Base-by-base conservation (phyloP, 345 rosid genomes). In the Balakata baccata region DNA sequence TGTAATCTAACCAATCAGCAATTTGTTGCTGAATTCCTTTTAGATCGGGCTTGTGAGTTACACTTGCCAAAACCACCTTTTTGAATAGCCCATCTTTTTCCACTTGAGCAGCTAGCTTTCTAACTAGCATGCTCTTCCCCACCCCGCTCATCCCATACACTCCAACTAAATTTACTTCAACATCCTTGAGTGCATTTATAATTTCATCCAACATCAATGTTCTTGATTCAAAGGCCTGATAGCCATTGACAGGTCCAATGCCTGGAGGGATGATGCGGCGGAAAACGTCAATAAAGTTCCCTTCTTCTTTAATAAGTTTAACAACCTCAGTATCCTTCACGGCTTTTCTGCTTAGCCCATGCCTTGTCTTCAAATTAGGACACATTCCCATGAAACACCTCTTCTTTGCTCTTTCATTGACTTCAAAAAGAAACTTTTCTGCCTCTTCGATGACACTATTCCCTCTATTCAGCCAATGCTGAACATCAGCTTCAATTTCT, bases 151-250 rank as follows among this genome's bases (percentile, higher is more conserved):
- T 54, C 17, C 71, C 77, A 11, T 34, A 74, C 18, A 74, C 64
- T 3, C 71, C 77, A 16, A 74, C 5, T 18, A 37, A 3, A 25
- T 18, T 63, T 9, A 74, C 54, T 8, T 66, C 57, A 20, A 12
- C 18, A 11, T 66, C 20, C 3, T 39, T 45, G 13, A 74, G 56
- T 3, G 52, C 64, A 8, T 41, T 23, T 23, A 65, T 6, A 9
- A 74, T 58, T 45, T 64, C 61, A 14, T 25, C 12, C 39, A 64
- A 37, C 39, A 54, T 43, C 11, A 13, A 38, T 17, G 7, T 17
- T 37, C 77, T 74, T 51, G 77, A 74, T 22, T 74, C 77, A 37
- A 51, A 74, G 16, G 43, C 41, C 43, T 64, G 12, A 22, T 74
- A 74, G 3, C 41, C 54, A 38, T 56, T 52, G 6, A 25, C 22